Evolutionary conservation across 1,284 basidiomycete genomes (phyloP), one percentile per base, ranked within the genome.

Genomic region (Papiliotrema laurentii): DNA sequence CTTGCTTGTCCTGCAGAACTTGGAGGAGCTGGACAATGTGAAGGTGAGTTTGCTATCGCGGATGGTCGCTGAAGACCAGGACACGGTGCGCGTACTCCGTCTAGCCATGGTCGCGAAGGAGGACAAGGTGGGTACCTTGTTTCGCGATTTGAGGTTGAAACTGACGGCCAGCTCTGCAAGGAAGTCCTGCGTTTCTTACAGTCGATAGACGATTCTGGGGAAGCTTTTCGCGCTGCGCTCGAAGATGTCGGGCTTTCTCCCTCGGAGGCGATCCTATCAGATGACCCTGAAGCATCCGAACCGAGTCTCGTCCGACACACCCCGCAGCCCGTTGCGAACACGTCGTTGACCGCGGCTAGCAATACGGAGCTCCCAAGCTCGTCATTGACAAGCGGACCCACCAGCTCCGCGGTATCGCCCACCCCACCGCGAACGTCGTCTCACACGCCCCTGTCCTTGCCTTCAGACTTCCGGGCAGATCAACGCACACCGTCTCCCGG

Each of bases 121-220:
- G 47, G 65, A 53, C 27, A 58, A 58, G n/a, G 63, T 65, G 34
- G 48, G 62, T 44, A 14, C 31, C 5, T 11, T 0, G 7, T 19
- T 6, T 36, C n/a, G n/a, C n/a, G n/a, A n/a, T n/a, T n/a, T n/a
- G n/a, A n/a, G 26, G 39, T 87, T 45, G 87, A 83, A 83, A 56
- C 75, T 93, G 45, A 40, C 28, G 6, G 2, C n/a, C 55, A 69
- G 64, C 58, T 72, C 22, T 71, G 66, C 71, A 83, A 86, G 51
- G 92, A 97, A 66, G 77, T 97, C 13, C 73, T 96, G 19, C 81
- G 93, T n/a, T 97, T 97, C 75, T 73, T 96, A 43, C 87, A 86
- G 63, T 91, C 87, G 2, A 86, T 93, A 39, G 92, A 96, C 68
- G 88, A 91, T 37, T 83, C 82, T 0, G 94, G 91, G 5, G 66